phyloP scores from a whole-genome alignment of 306 rosid genomes.

The Quercus cerris region DNA sequence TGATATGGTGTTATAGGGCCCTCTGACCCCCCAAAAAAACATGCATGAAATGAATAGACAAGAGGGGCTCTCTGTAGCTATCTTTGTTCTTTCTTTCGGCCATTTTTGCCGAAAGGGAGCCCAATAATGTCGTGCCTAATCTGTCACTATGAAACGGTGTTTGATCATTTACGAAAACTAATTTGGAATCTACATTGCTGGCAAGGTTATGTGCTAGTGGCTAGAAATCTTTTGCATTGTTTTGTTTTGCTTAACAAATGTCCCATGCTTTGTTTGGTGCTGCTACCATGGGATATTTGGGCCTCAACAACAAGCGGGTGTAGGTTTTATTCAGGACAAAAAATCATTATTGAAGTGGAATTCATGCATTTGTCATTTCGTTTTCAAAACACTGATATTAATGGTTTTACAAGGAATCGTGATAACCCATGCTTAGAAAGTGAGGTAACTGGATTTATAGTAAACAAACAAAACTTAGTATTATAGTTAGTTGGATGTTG shows the following conservation, averaged over 20 bases:
- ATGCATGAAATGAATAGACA: constrained; percentile 20
- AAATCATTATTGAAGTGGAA: background rate
- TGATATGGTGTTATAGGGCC: constrained; percentile 4
- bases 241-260: constrained; percentile 10
- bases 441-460: too few relatives aligned
- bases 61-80: too few relatives aligned
- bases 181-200: too few relatives aligned
- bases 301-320: constrained; percentile 16
- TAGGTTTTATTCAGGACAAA: constrained; percentile 24
- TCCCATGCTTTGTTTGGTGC: constrained; percentile 20
- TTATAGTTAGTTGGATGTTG: too few relatives aligned
- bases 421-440: too few relatives aligned
- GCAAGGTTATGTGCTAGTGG: too few relatives aligned
- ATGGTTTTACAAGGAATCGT: too few relatives aligned
- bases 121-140: constrained; percentile 9
- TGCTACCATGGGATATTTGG: constrained; percentile 5
- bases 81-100: background rate
- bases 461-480: too few relatives aligned
- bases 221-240: background rate
- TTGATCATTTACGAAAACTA: too few relatives aligned
- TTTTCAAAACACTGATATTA: too few relatives aligned
- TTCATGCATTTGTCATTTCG: background rate
- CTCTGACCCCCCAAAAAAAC: constrained; percentile 18
- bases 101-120: constrained; percentile 5
- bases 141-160: too few relatives aligned